Evolutionary conservation across 2,329 filamentous ascomycete species (phyloP).

Genomic region (Venturia nashicola): DNA sequence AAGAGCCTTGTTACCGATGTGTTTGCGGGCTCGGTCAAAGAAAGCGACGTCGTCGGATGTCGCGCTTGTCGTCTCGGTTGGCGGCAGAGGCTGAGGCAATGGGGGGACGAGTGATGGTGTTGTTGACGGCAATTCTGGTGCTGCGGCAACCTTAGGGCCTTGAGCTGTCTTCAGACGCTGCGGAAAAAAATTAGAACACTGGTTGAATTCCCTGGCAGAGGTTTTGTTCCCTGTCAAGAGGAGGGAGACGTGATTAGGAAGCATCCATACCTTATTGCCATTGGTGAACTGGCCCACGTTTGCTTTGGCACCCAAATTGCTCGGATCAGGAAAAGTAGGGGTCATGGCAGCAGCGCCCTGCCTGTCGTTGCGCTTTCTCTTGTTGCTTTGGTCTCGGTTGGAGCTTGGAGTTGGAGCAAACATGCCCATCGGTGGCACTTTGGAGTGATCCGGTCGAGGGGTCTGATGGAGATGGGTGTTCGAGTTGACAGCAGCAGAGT

Average conservation of each 20-base stretch:
- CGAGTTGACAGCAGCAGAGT: conserved; percentile 26
- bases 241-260: neutral
- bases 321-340: conserved; percentile 4
- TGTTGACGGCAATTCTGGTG: conserved; percentile 47
- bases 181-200: conserved; percentile 12
- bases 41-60: conserved; percentile 77
- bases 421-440: conserved; percentile 84
- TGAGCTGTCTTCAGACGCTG: conserved; percentile 59
- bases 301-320: conserved; percentile 12
- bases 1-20: conserved; percentile 78
- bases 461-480: conserved; percentile 32
- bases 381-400: conserved; percentile 60
- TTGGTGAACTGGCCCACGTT: conserved; percentile 27
- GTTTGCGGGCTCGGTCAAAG: conserved; percentile 95
- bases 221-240: neutral
- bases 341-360: conserved; percentile 27
- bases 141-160: conserved; percentile 39
- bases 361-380: conserved; percentile 62
- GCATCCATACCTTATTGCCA: conserved; percentile 35
- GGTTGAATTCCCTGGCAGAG: neutral
- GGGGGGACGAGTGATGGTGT: conserved; percentile 74
- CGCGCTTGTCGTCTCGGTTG: conserved; percentile 46
- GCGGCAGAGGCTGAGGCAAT: conserved; percentile 68
- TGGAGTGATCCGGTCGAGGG: conserved; percentile 29
- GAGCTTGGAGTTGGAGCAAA: conserved; percentile 78